Percentiles rank a stretch among this genome's conserved stretches.
Conservation (phyloP, 2,329 filamentous ascomycete genomes). For the Mycosphaerella arachidis region DNA sequence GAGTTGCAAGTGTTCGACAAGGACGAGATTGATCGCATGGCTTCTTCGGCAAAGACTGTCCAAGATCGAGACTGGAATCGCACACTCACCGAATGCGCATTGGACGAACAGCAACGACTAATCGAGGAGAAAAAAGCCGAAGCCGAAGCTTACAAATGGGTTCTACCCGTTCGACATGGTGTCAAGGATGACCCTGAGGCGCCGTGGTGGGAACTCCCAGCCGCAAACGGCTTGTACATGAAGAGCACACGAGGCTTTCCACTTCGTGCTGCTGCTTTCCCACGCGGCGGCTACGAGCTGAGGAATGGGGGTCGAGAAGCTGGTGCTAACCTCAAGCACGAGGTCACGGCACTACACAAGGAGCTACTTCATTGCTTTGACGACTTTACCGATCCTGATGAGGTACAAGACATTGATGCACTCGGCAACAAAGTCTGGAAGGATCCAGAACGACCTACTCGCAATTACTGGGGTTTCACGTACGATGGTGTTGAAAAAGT, state of each 20-base stretch:
- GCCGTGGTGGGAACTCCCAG: slow-evolving; percentile 31
- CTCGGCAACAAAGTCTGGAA: slow-evolving; percentile 32
- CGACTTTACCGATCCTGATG: slow-evolving; percentile 25
- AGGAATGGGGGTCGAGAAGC: slow-evolving; percentile 21
- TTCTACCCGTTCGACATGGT: slow-evolving; percentile 24
- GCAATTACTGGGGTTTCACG: slow-evolving; percentile 31
- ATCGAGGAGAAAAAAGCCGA: slow-evolving; percentile 5
- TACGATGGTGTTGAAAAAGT: slow-evolving; percentile 23
- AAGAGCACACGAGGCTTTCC: slow-evolving; percentile 28
- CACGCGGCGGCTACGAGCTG: slow-evolving; percentile 25
- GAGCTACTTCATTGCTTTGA: slow-evolving; percentile 27
- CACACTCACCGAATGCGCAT: background rate
- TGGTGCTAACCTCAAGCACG: slow-evolving; percentile 16
- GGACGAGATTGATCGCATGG: slow-evolving; percentile 2
- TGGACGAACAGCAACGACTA: slow-evolving; percentile 4
- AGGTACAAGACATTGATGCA: slow-evolving; percentile 30
- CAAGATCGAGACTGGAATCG: slow-evolving; percentile 1
- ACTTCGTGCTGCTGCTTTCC: slow-evolving; percentile 24
- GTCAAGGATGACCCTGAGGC: slow-evolving; percentile 25
- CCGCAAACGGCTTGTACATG: slow-evolving; percentile 30
- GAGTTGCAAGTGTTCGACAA: background rate
- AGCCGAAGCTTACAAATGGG: slow-evolving; percentile 14
- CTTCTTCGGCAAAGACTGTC: background rate
- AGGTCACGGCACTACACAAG: slow-evolving; percentile 21
- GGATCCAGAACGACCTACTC: slow-evolving; percentile 27